These are phyloP conservation scores for Collybia sp. DNA, from an alignment of 768 basidiomycete species.

Conservation along the genomic window DNA sequence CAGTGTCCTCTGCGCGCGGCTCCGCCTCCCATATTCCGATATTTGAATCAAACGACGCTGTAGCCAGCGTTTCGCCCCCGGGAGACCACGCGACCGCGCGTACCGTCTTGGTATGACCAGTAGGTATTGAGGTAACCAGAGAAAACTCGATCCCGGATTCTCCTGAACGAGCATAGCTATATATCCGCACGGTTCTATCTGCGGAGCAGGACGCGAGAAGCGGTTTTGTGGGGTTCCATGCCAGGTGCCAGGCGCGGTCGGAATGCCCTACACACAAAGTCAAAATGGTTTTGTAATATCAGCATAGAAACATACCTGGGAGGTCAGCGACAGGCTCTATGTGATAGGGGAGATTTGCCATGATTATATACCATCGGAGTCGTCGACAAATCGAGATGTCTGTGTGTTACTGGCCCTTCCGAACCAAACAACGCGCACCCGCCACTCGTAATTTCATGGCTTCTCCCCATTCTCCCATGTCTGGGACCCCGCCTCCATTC, in stretches of 20 bases:
- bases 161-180: conserved; percentile 46
- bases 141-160: conserved; percentile 36
- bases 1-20: conserved; percentile 31
- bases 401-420: too few relatives aligned
- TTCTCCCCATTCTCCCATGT: conserved; percentile 12
- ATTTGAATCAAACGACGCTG: conserved; percentile 91
- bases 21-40: conserved; percentile 89
- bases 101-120: conserved; percentile 86
- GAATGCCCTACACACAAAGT: conserved; percentile 51
- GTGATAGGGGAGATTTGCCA: conserved; percentile 20
- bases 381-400: too few relatives aligned
- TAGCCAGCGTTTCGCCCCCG: conserved; percentile 80
- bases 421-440: too few relatives aligned
- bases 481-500: not conserved
- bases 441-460: not conserved
- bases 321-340: conserved; percentile 28
- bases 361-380: conserved; percentile 1
- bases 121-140: conserved; percentile 63
- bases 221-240: conserved; percentile 83
- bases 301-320: conserved; percentile 13
- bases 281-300: not conserved
- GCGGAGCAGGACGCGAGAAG: conserved; percentile 91
- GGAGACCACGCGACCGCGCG: conserved; percentile 87
- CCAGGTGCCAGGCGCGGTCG: conserved; percentile 82
- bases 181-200: conserved; percentile 89